Base-by-base conservation (phyloP, 225 moss, liverwort and hornwort genomes). In the Climacium dendroides region DNA sequence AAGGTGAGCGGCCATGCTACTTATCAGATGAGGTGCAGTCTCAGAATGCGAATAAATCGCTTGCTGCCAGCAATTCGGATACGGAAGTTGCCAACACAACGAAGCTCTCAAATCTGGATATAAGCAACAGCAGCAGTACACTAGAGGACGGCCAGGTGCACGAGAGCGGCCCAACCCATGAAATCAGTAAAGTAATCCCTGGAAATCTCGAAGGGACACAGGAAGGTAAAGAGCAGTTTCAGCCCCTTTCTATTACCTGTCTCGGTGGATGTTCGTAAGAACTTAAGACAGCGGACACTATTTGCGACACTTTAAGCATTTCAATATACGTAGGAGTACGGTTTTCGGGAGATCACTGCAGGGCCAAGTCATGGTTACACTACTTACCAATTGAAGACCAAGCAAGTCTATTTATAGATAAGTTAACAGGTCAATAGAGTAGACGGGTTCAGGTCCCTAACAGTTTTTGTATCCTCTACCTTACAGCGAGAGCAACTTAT, bases 1-100 rank as follows among this genome's bases (percentile, higher is more conserved):
- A 91, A 47, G 89, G 83, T 86, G 95, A 94, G 37, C 94, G 94
- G 37, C 96, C 96, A 50, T 97, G 96, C 85, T 97, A 97, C 87
- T 90, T 97, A 82, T 94, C 97, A 83, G 97, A 97, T 87, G 92
- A 90, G 63, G 70, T 54, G 4, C 81, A 80, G 52, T 39, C 81
- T 85, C 88, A 84, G 74, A 86, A 83, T 81, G 69, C 61, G 79
- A 59, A 83, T 71, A 63, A 79, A 39, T 79, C 86, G 64, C 57
- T 61, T n/a, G 89, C 85, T 86, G 83, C 88, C 76, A 87, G 83
- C 62, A 81, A 85, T 69, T 82, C 66, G 25, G 88, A 91, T 80
- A 37, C 64, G 80, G 89, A 91, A 67, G 85, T 85, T 87, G 85
- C 65, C 75, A 63, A 47, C 47, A 25, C 71, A 58, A 79, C 32